phyloP scores from a whole-genome alignment of 768 basidiomycete species.

The Hemileccinum rubropunctum region DNA sequence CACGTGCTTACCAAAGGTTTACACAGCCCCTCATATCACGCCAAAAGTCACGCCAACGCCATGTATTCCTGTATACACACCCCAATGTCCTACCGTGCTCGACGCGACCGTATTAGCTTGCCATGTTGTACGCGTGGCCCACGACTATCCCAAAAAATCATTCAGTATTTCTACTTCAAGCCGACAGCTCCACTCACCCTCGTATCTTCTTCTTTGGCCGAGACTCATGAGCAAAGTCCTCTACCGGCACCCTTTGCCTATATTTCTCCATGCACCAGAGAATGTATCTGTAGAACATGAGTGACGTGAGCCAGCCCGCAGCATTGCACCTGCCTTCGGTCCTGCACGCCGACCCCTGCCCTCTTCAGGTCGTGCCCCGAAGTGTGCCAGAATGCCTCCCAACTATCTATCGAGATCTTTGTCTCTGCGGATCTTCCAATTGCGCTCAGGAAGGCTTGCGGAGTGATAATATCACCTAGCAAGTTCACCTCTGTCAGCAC shows the following conservation, averaged over 20 bases:
- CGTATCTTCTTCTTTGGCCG: constrained; percentile 74
- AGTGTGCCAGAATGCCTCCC: constrained; percentile 71
- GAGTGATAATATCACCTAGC: constrained; percentile 50
- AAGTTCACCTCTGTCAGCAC: constrained; percentile 7
- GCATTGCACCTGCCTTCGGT: constrained; percentile 56
- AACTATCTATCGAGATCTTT: constrained; percentile 61
- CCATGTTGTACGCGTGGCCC: constrained; percentile 74
- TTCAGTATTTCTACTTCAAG: background rate
- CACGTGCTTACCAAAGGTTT: constrained; percentile 20
- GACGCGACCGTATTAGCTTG: constrained; percentile 68
- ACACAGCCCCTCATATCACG: constrained; percentile 20
- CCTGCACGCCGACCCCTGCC: constrained; percentile 62
- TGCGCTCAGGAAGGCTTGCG: constrained; percentile 65
- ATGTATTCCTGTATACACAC: constrained; percentile 15
- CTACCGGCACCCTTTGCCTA: constrained; percentile 51
- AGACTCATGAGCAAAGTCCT: constrained; percentile 61
- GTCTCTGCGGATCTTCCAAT: constrained; percentile 69
- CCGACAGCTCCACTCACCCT: constrained; percentile 51
- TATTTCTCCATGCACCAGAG: constrained; percentile 86
- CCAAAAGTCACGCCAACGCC: constrained; percentile 8
- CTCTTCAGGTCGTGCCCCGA: constrained; percentile 57
- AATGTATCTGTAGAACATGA: constrained; percentile 56
- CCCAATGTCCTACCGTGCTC: constrained; percentile 30
- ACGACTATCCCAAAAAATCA: constrained; percentile 44
- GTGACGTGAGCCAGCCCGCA: background rate